Evolutionary conservation across 495 filamentous ascomycete species (phyloP).

Genomic region (Lasiosphaeriaceae sp.): DNA sequence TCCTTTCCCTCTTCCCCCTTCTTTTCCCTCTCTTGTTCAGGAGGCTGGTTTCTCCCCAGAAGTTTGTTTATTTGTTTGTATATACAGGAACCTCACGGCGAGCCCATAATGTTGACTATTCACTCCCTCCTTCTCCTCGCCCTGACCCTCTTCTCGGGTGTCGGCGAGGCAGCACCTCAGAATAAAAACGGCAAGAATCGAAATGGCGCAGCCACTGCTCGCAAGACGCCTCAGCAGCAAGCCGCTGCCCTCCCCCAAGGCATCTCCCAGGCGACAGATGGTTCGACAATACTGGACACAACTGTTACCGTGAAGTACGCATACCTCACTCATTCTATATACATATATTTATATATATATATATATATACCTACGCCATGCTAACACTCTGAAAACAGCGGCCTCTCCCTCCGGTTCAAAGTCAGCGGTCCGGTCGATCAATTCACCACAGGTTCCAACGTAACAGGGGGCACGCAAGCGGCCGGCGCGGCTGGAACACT

Average conservation of each 20-base stretch:
- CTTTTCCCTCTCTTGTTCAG: constrained; percentile 4
- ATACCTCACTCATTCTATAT: background rate
- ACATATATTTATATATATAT: too few relatives aligned
- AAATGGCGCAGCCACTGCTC: background rate
- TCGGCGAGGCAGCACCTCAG: constrained; percentile 28
- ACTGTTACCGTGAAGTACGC: constrained; percentile 45
- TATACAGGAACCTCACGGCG: background rate
- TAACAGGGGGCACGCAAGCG: constrained; percentile 30
- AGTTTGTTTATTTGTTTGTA: background rate
- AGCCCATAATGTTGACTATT: constrained; percentile 30
- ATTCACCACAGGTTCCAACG: constrained; percentile 37
- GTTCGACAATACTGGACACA: constrained; percentile 44
- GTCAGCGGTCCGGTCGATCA: constrained; percentile 43
- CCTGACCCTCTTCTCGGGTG: constrained; percentile 5
- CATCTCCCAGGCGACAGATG: constrained; percentile 40
- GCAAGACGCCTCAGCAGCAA: constrained; percentile 34
- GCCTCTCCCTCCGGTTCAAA: constrained; percentile 44
- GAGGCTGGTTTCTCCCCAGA: background rate
- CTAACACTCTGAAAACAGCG: too few relatives aligned
- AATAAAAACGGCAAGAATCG: constrained; percentile 15
- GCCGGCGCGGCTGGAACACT: constrained; percentile 30
- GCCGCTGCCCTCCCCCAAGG: constrained; percentile 33
- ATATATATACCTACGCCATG: too few relatives aligned
- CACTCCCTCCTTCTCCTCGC: constrained; percentile 21
- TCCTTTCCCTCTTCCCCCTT: constrained; percentile 3